Percentiles rank a stretch among this genome's conserved stretches.
Evolutionary conservation across 2,329 filamentous ascomycete genomes (phyloP).

Genomic region (Neofusicoccum laricinum): DNA sequence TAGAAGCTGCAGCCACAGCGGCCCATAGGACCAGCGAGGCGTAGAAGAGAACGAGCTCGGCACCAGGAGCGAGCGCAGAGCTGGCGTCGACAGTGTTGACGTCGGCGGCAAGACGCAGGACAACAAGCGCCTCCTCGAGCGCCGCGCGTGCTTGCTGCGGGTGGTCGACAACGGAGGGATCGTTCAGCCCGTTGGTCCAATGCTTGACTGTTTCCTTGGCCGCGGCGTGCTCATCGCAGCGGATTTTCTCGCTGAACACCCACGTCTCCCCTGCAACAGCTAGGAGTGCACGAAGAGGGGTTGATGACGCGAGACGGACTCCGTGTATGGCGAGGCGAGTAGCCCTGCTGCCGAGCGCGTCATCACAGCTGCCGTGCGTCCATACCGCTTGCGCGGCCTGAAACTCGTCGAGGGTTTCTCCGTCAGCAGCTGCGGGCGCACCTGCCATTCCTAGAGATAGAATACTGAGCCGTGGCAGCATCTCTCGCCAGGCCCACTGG

Average conservation of each 20-base stretch:
- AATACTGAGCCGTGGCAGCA: background rate
- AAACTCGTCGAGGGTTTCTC: background rate
- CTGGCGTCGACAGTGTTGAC: constrained; percentile 27
- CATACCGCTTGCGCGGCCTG: constrained; percentile 6
- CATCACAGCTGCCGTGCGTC: background rate
- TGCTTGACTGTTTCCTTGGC: constrained; percentile 32
- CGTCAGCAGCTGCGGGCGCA: background rate
- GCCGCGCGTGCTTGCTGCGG: constrained; percentile 17
- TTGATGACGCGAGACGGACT: constrained; percentile 17
- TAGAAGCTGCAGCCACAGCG: background rate
- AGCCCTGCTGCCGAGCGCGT: constrained; percentile 1
- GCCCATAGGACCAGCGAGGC: constrained; percentile 36
- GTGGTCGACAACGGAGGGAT: constrained; percentile 17
- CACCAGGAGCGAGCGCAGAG: constrained; percentile 26
- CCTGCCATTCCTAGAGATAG: constrained; percentile 19
- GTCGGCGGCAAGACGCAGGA: constrained; percentile 28
- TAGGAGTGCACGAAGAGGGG: constrained; percentile 39
- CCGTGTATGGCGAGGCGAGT: background rate
- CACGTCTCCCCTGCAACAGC: constrained; percentile 45
- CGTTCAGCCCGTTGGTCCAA: constrained; percentile 36
- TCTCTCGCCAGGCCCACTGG: constrained; percentile 1
- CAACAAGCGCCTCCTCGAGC: constrained; percentile 27
- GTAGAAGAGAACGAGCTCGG: constrained; percentile 35
- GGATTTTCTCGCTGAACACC: constrained; percentile 43
- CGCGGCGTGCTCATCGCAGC: constrained; percentile 23